phyloP scores from a whole-genome alignment of 2,329 filamentous ascomycete species.

The Ustilaginoidea virens region DNA sequence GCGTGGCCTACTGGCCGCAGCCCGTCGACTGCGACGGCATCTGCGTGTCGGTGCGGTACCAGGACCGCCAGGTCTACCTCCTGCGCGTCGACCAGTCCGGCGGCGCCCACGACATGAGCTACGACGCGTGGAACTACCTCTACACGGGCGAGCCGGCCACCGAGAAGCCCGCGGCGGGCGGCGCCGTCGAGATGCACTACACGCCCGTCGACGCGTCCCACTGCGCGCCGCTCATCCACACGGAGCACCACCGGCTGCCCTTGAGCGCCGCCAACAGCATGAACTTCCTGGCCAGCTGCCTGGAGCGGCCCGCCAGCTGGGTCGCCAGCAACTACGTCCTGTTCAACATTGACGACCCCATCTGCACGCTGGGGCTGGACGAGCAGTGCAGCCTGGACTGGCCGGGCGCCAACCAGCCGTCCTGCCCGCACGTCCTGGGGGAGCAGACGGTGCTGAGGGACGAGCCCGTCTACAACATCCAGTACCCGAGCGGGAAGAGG shows the following conservation, averaged over 20 bases:
- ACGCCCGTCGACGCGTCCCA: constrained; percentile 26
- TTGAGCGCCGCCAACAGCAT: constrained; percentile 35
- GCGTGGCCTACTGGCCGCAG: constrained; percentile 45
- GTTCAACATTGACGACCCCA: constrained; percentile 34
- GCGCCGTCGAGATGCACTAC: constrained; percentile 30
- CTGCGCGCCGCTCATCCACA: constrained; percentile 32
- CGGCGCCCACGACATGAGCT: constrained; percentile 42
- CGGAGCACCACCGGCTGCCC: constrained; percentile 21
- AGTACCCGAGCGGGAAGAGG: constrained; percentile 27
- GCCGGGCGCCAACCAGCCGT: constrained; percentile 27
- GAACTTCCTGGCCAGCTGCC: constrained; percentile 33
- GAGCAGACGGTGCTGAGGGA: constrained; percentile 17
- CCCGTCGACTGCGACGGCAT: constrained; percentile 38
- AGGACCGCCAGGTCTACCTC: constrained; percentile 37
- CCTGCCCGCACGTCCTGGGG: constrained; percentile 27
- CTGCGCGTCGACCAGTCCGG: constrained; percentile 41
- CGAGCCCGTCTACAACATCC: constrained; percentile 29
- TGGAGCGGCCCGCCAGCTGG: constrained; percentile 25
- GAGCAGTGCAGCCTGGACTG: constrained; percentile 30
- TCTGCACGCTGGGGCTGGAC: constrained; percentile 29
- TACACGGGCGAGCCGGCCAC: constrained; percentile 29
- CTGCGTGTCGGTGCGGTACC: constrained; percentile 36
- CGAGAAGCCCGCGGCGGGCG: constrained; percentile 29
- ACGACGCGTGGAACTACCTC: constrained; percentile 50
- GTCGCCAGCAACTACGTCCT: constrained; percentile 31